Evolutionary conservation across 768 basidiomycete genomes (phyloP), one percentile per base, ranked within the genome.

Genomic region (Leccinum incarnatum): DNA sequence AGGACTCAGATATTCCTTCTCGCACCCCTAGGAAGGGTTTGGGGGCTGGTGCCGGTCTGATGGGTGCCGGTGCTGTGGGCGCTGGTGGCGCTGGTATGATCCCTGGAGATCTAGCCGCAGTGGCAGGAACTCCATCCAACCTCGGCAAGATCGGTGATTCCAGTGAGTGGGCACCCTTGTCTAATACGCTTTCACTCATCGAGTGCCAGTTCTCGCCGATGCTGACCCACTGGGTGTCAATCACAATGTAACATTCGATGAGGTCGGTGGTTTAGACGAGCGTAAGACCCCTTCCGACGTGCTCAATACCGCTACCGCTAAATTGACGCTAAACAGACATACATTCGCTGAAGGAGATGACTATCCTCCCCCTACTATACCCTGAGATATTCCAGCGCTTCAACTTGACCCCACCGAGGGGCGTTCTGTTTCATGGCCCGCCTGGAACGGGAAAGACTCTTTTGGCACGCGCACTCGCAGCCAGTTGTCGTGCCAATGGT

Each of bases 371-470:
- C 2, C 78, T 99, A 0, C 77, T 98, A 23, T 98, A 99, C 70
- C 97, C 97, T 0, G 97, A 99, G 73, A 86, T 99, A 14, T 98
- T 98, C 70, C 93, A 95, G 64, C 85, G 87, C 51, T 96, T 98
- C 73, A 87, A 85, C 53, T 85, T 99, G 40, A 98, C 94, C 0
- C 97, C 97, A 45, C 97, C 97, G 2, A 83, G 97, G 32, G 97
- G 97, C 52, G 97, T 99, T 0, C 77, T 99, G 21, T 97, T 99
- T 75, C 96, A 98, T 69, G 97, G 97, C 15, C 97, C 97, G 10
- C 97, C 97, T 1, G 97, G 97, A n/a, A 99, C 97, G 0, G 97
- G 97, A 49, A 95, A 95, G 75, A 99, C 97, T 0, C 80, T 99
- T 1, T 77, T 99, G 15, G 97, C 97, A 1, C 80, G 97, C 59